A percentile compares a stretch with the other conserved stretches of the same genome.
Conservation (phyloP, 805 yeast species). For the Ogataea wickerhamii region DNA sequence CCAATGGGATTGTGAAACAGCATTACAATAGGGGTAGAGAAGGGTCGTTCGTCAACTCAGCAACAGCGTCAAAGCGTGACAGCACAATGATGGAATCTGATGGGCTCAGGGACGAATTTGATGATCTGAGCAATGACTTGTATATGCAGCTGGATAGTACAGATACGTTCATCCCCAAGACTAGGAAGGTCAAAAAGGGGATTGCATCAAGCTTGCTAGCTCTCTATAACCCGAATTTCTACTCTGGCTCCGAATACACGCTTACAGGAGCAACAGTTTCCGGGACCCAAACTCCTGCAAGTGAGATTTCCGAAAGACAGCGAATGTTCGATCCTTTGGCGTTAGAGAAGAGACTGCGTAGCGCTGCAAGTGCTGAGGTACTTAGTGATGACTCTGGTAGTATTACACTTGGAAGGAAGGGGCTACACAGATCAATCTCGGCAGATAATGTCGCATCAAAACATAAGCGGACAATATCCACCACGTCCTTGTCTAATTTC, state of each 20-base stretch:
- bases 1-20: conserved; percentile 48
- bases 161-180: conserved; percentile 40
- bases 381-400: conserved; percentile 7
- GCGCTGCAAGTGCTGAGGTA: conserved; percentile 7
- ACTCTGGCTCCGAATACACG: conserved; percentile 28
- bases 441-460: conserved; percentile 14
- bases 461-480: conserved; percentile 12
- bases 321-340: conserved; percentile 14
- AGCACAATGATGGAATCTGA: conserved; percentile 35
- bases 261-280: conserved; percentile 6
- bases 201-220: conserved; percentile 74
- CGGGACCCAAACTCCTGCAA: conserved; percentile 22
- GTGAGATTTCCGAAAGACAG: conserved; percentile 15
- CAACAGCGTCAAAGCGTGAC: conserved; percentile 8
- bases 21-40: conserved; percentile 37
- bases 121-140: conserved; percentile 31
- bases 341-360: conserved; percentile 19
- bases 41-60: conserved; percentile 12
- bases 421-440: conserved; percentile 17
- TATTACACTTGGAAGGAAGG: not conserved
- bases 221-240: conserved; percentile 48
- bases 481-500: conserved; percentile 13
- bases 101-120: conserved; percentile 28
- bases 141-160: conserved; percentile 44
- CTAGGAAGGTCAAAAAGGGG: conserved; percentile 74